Evolutionary conservation across 2,329 filamentous ascomycete species (phyloP), one percentile per base, ranked within the genome.

Genomic region (Sphaerostilbella broomeana): DNA sequence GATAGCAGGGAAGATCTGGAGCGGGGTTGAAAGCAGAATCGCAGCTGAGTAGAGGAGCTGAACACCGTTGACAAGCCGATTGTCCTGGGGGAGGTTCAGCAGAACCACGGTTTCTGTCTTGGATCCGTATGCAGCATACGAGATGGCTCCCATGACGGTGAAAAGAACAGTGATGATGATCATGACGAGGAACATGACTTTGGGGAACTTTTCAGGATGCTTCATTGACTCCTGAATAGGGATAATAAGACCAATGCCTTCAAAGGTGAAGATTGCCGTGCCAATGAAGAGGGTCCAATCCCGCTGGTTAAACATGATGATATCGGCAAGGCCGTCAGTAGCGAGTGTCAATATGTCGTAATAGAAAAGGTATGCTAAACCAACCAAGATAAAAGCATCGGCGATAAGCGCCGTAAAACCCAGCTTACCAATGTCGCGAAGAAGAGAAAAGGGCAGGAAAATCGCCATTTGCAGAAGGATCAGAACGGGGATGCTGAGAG

Each of bases 261-360:
- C 92, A 57, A 97, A 98, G 0, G 92, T 97, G 67, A 98, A 98
- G 59, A 98, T 97, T 19, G 94, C 92, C 0, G 94, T 98, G 46
- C 92, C 94, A 53, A 98, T 98, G 61, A 98, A 97, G 4, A 98
- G 74, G 0, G 92, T 95, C 92, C 94, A 98, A 59, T 88, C 83
- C 45, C 84, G 79, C 27, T 82, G 64, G 67, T 98, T 98, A 73
- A 98, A 97, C 55, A 84, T 74, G 51, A 84, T 77, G 55, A 97
- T 89, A 58, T 98, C 92, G 5, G 87, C 75, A 17, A 95, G 65
- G 10, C 87, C 87, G 41, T 86, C 72, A 33, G 68, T 70, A 47
- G 79, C 79, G 36, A 98, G 80, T 2, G 90, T 95, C 50, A 84
- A 69, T 47, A 97, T 73, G 56, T 97, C 92, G 64, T 88, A 97